Base-by-base conservation (phyloP, 2,329 filamentous ascomycete species). In the Colletotrichum trifolii region DNA sequence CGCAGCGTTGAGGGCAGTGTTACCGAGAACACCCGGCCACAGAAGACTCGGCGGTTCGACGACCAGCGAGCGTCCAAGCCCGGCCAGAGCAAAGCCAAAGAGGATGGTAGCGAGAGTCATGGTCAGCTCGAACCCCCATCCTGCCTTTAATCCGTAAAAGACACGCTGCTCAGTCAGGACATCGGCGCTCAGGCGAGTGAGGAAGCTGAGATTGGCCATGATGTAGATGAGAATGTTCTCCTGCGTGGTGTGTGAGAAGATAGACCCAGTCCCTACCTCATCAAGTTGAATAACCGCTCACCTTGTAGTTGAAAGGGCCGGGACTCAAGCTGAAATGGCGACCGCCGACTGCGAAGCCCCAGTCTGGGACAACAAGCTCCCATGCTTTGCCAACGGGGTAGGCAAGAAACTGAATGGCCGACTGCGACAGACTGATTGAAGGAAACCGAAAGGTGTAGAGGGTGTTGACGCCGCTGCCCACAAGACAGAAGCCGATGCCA, bases 11-110 rank as follows among this genome's bases (percentile, higher is more conserved):
- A 86, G 71, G 0, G 81, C 80, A 0, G 79, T 79, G 60, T 83
- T 84, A 4, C 82, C 81, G 9, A 86, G 72, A 0, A 83, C 81
- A 25, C 81, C 79, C 0, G 84, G 84, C 83, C 84, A 86, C n/a
- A 85, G 75, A 74, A 86, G 81, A 1, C 77, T 75, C 2, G 81
- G 77, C 0, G 82, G 84, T 35, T 78, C 74, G 5, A 82, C 76
- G 1, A 86, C 77, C 69, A 81, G 79, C 2, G 77, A 75, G 10
- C 78, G 72, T 17, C 75, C 76, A 54, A 84, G 72, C 4, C 82
- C 82, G 1, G 83, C 82, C 39, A 85, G 71, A 6, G 82, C 82
- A 55, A 84, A 83, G 2, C 84, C 83, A 61, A 82, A 77, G 7
- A 80, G 58, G 55, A 82, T 79, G 0, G 77, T 80, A 3, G 78